Evolutionary conservation across 306 rosid genomes (phyloP), one percentile per base, ranked within the genome.

Genomic region (Lithocarpus polystachyus): DNA sequence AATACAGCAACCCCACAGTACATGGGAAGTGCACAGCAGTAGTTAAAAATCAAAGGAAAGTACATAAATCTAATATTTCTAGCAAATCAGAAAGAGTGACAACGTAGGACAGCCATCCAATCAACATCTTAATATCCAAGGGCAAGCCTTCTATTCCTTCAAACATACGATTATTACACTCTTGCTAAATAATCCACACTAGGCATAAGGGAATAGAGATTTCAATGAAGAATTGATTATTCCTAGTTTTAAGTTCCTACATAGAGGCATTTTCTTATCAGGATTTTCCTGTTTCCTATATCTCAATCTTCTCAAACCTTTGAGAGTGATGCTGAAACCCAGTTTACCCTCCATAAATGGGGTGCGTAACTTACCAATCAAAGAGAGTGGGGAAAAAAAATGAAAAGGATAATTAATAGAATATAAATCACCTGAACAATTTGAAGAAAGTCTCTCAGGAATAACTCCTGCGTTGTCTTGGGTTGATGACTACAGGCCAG

Each of bases 401-500:
- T n/a, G 54, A 24, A 68, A 74, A 31, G 19, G 11, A 75, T 75
- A 13, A 31, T 29, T 59, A 75, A 51, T 31, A 80, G 79, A 82
- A 75, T 85, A 79, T 48, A 75, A 67, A 80, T 83, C 84, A 95
- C 99, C 99, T 95, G 87, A 87, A 95, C 91, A 84, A 85, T 87
- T 84, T 90, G 90, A 71, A 95, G 92, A 84, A 91, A 91, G 65
- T 93, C 91, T 62, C 84, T 75, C 72, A 95, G 83, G 80, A 93
- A 91, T 80, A 89, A 79, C 76, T 95, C 97, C 87, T 95, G 99
- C 20, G 88, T 88, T 68, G 86, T 84, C 94, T 91, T 95, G 77
- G 99, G 88, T 90, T 95, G 99, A 87, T 93, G 99, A 84, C 95
- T 86, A 79, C 99, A 90, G 45, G 86, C 96, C 82, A 95, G 87